Conservation (phyloP, 352 stramenopile species). For the Blastocystis sp. region DNA sequence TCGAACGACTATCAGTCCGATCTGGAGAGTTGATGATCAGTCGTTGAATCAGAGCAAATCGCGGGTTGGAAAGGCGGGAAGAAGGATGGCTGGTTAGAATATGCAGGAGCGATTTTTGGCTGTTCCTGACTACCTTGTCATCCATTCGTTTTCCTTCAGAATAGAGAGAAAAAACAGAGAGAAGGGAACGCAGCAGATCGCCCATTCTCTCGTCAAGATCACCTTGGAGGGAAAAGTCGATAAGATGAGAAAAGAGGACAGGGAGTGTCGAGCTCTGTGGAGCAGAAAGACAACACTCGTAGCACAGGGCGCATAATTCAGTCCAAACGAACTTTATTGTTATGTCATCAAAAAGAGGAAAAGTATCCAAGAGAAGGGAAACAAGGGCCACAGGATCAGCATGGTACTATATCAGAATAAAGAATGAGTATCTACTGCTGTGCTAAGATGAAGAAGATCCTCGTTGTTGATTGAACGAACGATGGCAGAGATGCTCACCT, state of each 20-base stretch:
- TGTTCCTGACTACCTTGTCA: background rate
- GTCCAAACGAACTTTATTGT: constrained; percentile 34
- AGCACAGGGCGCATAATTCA: background rate
- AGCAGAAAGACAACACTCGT: constrained; percentile 36
- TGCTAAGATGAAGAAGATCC: background rate
- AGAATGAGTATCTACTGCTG: background rate
- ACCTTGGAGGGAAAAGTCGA: background rate
- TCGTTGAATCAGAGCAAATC: constrained; percentile 39
- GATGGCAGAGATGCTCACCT: constrained; percentile 7
- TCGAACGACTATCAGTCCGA: constrained; percentile 14
- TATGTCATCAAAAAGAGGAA: constrained; percentile 40
- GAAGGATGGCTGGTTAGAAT: background rate
- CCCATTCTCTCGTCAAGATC: constrained; percentile 27
- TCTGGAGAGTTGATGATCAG: constrained; percentile 55
- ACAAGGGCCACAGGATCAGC: background rate
- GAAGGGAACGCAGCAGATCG: constrained; percentile 29
- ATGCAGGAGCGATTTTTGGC: background rate
- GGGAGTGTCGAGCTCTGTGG: background rate
- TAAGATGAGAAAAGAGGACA: background rate
- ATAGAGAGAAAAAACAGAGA: constrained; percentile 32
- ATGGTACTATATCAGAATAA: constrained; percentile 1
- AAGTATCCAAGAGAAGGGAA: background rate
- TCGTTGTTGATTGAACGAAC: constrained; percentile 54
- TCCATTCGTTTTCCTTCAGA: constrained; percentile 29
- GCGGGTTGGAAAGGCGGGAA: background rate